phyloP scores from a whole-genome alignment of 164 flowering plant species.

The Vitis amurensis region DNA sequence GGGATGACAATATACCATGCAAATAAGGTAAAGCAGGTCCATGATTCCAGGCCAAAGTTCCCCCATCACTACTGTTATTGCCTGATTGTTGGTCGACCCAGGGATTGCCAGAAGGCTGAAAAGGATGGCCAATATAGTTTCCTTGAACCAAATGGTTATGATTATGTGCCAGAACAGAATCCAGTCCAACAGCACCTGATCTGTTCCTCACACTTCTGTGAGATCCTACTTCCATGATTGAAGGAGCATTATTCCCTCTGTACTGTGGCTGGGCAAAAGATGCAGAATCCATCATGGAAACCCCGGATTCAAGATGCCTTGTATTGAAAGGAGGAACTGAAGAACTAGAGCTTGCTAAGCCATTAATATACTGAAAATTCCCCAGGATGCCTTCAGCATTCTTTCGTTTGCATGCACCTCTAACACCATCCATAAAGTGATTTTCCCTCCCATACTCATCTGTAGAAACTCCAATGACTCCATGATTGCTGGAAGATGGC shows the following conservation, averaged over 20 bases:
- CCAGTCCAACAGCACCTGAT: conserved; percentile 35
- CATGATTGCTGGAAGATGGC: conserved; percentile 47
- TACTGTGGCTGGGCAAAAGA: conserved; percentile 33
- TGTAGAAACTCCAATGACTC: conserved; percentile 35
- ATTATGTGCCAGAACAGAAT: conserved; percentile 37
- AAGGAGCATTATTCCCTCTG: conserved; percentile 25
- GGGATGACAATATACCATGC: no score
- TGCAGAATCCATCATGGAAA: conserved; percentile 28
- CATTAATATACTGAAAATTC: conserved; percentile 34
- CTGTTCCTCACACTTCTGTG: conserved; percentile 51
- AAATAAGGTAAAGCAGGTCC: conserved; percentile 38
- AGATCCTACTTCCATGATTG: conserved; percentile 37
- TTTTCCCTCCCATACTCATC: conserved; percentile 50
- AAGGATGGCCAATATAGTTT: conserved; percentile 43
- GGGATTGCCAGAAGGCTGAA: conserved; percentile 37
- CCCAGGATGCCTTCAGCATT: conserved; percentile 50
- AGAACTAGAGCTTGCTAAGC: conserved; percentile 58
- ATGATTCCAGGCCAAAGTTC: conserved; percentile 48
- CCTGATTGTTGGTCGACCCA: conserved; percentile 53
- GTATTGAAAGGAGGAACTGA: conserved; percentile 36
- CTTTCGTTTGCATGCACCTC: conserved; percentile 71
- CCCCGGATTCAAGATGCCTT: conserved; percentile 43
- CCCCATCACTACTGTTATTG: conserved; percentile 36
- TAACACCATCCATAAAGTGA: conserved; percentile 45
- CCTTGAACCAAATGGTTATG: conserved; percentile 46